These are phyloP conservation scores for Sclerotinia borealis DNA, from an alignment of 2,329 filamentous ascomycete species.

Conservation along the genomic window DNA sequence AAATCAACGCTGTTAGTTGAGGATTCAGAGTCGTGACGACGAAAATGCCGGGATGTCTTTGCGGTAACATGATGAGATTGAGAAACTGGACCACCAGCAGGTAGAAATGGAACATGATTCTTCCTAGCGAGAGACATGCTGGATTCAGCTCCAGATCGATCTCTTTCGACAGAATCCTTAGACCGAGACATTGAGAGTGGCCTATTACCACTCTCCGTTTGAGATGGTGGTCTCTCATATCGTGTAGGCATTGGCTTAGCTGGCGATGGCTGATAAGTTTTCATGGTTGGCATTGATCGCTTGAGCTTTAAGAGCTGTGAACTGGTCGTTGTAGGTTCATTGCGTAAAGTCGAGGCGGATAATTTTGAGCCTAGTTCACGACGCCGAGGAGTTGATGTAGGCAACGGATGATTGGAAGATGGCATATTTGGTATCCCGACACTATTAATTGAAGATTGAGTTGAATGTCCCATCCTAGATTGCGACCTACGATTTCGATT, in stretches of 20 bases:
- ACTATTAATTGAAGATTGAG: conserved; percentile 63
- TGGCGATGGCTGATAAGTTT: conserved; percentile 43
- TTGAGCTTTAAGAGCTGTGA: conserved; percentile 60
- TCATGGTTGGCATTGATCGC: conserved; percentile 57
- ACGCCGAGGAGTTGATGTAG: conserved; percentile 54
- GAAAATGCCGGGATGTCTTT: conserved; percentile 64
- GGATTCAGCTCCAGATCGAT: conserved; percentile 42
- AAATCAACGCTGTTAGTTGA: conserved; percentile 51
- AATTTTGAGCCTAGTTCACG: conserved; percentile 52
- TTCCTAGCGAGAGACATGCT: conserved; percentile 50
- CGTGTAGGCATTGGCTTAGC: conserved; percentile 44
- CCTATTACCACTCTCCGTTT: conserved; percentile 43
- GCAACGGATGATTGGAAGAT: conserved; percentile 47
- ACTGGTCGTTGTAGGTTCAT: conserved; percentile 58
- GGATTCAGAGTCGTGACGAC: conserved; percentile 78
- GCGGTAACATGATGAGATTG: conserved; percentile 74
- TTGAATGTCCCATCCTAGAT: conserved; percentile 62
- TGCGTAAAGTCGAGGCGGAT: conserved; percentile 48
- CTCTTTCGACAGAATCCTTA: conserved; percentile 63
- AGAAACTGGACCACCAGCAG: conserved; percentile 64
- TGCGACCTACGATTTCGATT: conserved; percentile 55
- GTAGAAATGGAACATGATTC: conserved; percentile 67
- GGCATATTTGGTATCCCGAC: conserved; percentile 55
- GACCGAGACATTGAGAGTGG: conserved; percentile 51
- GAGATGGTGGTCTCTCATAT: conserved; percentile 54